Evolutionary conservation across 1,139 yeast species (phyloP), one percentile per base, ranked within the genome.

Genomic region (Saccharomyces pastorianus): DNA sequence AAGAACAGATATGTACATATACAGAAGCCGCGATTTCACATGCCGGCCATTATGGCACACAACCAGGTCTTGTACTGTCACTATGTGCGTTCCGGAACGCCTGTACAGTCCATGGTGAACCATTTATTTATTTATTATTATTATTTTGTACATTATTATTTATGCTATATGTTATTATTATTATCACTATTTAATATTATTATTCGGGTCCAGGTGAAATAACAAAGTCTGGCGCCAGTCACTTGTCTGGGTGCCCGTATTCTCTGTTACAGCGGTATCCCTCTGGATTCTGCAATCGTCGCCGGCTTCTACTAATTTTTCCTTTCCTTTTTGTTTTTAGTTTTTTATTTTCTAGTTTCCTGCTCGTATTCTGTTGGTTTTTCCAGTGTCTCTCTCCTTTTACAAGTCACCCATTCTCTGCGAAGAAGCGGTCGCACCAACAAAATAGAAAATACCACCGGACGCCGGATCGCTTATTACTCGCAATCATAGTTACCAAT

Each of bases 321-420:
- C 26, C 20, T 38, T 14, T 38, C 25, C 44, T 38, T 38, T 38
- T 38, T 38, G 25, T 38, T 38, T 11, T n/a, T 9, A 11, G 13
- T 34, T 34, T 34, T 38, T 38, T 4, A 11, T 38, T 38, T 38
- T 38, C 44, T 38, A 38, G 23, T 38, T 38, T 38, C 20, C 44
- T 38, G 44, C 44, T 38, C 44, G 44, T 38, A 38, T 38, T 38
- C 44, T 38, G 44, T 38, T 38, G 44, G 44, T 20, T 38, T 38
- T 38, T 17, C 25, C 44, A 23, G 23, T 38, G 44, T 38, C 13
- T 38, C n/a, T 38, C 44, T 38, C 44, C 44, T 38, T 38, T 38
- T 20, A 38, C 25, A 20, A 20, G 26, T 20, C n/a, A 38, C 44
- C 26, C 44, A 20, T 20, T 38, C 44, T 20, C 20, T 38, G 44